phyloP scores from a whole-genome alignment of 768 basidiomycete genomes.

The Termitomyces sp. region DNA sequence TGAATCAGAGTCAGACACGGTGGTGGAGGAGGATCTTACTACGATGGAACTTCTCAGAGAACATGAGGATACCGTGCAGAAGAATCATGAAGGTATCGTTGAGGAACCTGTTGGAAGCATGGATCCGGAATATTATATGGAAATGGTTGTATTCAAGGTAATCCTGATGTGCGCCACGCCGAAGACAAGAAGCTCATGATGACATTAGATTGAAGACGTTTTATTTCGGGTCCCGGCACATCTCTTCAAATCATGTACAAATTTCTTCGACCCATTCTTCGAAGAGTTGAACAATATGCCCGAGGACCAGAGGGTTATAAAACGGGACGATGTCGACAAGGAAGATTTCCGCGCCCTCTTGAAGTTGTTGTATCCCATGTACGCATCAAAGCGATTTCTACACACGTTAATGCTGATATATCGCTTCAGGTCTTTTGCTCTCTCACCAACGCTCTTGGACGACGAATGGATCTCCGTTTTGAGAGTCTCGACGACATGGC shows the following conservation, averaged over 20 bases:
- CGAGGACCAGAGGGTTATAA: not conserved
- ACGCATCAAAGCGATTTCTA: not conserved
- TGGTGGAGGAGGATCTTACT: not conserved
- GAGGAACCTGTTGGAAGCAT: not conserved
- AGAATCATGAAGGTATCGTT: not conserved
- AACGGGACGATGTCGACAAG: constrained; percentile 7
- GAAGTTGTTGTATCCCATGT: constrained; percentile 14
- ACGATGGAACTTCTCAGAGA: not conserved
- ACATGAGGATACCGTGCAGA: not conserved
- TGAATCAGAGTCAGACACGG: not conserved
- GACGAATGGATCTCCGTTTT: constrained; percentile 14
- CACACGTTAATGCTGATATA: not conserved
- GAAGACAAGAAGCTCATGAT: not conserved
- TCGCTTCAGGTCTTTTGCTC: not conserved
- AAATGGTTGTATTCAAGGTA: constrained; percentile 9
- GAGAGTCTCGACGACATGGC: constrained; percentile 14
- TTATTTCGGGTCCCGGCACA: constrained; percentile 10
- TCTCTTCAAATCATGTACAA: constrained; percentile 7
- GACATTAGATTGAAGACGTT: constrained; percentile 7
- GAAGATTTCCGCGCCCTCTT: constrained; percentile 13
- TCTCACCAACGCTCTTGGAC: constrained; percentile 4
- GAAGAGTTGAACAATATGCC: not conserved
- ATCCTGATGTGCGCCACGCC: not conserved
- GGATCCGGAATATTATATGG: constrained; percentile 10
- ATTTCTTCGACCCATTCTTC: constrained; percentile 4